Percentiles rank a stretch among this genome's conserved stretches.
phyloP scores from a whole-genome alignment of 345 rosid species.

The Euphorbia peplus region DNA sequence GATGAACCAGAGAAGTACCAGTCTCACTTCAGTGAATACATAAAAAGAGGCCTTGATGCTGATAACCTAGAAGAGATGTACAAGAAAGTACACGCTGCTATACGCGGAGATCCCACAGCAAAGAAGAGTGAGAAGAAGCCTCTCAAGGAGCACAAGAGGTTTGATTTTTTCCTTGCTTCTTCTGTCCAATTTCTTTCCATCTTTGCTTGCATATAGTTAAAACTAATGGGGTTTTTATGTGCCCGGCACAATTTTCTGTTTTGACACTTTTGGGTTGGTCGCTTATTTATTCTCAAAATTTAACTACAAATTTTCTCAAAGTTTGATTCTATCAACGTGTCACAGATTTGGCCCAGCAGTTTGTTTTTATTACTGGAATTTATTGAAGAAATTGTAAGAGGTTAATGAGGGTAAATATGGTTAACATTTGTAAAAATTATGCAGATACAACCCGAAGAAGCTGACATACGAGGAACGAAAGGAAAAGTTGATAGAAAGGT shows the following conservation, averaged over 20 bases:
- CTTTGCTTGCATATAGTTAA: background rate
- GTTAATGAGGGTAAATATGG: background rate
- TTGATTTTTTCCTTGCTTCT: background rate
- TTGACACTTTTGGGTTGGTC: too few species aligned
- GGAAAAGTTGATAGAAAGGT: background rate
- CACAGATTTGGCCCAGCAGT: too few species aligned
- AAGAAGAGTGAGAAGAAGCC: slow-evolving; percentile 51
- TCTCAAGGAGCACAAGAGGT: slow-evolving; percentile 66
- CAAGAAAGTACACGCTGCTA: slow-evolving; percentile 72
- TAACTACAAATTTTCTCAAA: too few species aligned
- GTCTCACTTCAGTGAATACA: slow-evolving; percentile 55
- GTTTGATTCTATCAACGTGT: too few species aligned
- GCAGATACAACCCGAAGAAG: background rate
- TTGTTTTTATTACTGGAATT: too few species aligned
- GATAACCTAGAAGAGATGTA: slow-evolving; percentile 56
- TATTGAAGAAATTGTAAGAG: background rate
- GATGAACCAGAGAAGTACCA: slow-evolving; percentile 75
- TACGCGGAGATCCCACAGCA: slow-evolving; percentile 54
- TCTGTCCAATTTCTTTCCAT: background rate
- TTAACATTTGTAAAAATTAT: background rate
- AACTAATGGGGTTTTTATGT: background rate
- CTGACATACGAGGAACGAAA: background rate
- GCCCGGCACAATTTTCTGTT: too few species aligned
- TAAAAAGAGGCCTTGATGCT: slow-evolving; percentile 52
- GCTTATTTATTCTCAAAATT: too few species aligned